Conservation (phyloP, 2,329 filamentous ascomycete genomes). For the Aspergillus neotritici region DNA sequence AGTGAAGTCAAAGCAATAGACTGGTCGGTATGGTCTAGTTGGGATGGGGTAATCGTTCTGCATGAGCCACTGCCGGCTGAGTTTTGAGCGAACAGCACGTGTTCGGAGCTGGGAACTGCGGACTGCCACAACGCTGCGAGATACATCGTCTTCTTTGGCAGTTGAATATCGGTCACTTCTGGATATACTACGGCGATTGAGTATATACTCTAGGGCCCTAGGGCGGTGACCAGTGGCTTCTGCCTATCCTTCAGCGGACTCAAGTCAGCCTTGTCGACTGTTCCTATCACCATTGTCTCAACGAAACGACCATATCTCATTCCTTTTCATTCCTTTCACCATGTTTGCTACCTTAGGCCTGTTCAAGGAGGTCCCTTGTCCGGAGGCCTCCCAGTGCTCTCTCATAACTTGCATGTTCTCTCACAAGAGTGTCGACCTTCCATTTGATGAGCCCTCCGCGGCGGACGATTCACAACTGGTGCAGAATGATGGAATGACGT, state of each 20-base stretch:
- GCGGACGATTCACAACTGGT: conserved; percentile 6
- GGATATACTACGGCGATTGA: neutral
- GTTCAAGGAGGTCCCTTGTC: conserved; percentile 51
- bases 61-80: too few relatives aligned
- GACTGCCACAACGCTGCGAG: too few relatives aligned
- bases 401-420: conserved; percentile 56
- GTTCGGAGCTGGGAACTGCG: too few relatives aligned
- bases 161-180: neutral
- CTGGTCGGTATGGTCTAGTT: too few relatives aligned
- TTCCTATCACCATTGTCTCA: neutral
- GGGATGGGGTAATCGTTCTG: too few relatives aligned
- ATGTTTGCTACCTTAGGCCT: conserved; percentile 55
- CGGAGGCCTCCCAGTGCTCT: conserved; percentile 45
- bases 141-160: neutral
- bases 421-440: conserved; percentile 35
- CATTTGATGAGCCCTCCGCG: conserved; percentile 13
- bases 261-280: neutral
- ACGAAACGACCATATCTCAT: too few relatives aligned
- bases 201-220: neutral
- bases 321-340: conserved; percentile 12
- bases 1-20: too few relatives aligned
- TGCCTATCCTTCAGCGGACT: conserved; percentile 4
- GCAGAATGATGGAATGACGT: neutral
- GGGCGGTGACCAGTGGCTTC: neutral
- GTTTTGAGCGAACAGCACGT: too few relatives aligned